These are phyloP conservation scores for Nemania serpens DNA, from an alignment of 2,329 filamentous ascomycete genomes.

Conservation along the genomic window DNA sequence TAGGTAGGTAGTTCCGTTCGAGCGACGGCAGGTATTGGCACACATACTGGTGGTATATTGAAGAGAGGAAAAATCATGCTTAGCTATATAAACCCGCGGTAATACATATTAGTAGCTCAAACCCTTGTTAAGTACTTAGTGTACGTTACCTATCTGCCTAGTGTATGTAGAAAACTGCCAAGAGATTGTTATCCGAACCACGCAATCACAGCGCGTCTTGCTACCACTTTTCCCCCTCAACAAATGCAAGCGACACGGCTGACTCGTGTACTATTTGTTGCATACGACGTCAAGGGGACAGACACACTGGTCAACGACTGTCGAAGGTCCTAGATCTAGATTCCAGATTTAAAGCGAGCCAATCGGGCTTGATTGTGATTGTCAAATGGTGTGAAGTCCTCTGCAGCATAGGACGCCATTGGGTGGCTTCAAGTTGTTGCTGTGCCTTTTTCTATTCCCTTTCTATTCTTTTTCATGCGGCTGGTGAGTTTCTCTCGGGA, in stretches of 20 bases:
- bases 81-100: too few species aligned
- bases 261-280: conserved; percentile 14
- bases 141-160: too few species aligned
- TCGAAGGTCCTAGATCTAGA: background rate
- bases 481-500: too few species aligned
- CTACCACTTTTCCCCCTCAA: conserved; percentile 8
- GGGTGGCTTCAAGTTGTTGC: background rate
- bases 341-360: background rate
- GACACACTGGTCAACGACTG: background rate
- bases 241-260: conserved; percentile 3
- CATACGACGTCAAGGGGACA: background rate
- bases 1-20: too few species aligned
- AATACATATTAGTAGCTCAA: too few species aligned
- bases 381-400: conserved; percentile 6
- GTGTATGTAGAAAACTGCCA: background rate
- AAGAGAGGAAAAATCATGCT: too few species aligned
- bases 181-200: too few species aligned
- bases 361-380: conserved; percentile 1
- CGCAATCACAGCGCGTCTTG: background rate
- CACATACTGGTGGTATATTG: too few species aligned
- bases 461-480: background rate
- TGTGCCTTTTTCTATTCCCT: background rate
- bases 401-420: conserved; percentile 1
- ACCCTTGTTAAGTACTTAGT: too few species aligned
- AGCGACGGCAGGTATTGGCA: too few species aligned